These are phyloP conservation scores for Capronia epimyces DNA, from an alignment of 2,329 filamentous ascomycete species.

Conservation along the genomic window DNA sequence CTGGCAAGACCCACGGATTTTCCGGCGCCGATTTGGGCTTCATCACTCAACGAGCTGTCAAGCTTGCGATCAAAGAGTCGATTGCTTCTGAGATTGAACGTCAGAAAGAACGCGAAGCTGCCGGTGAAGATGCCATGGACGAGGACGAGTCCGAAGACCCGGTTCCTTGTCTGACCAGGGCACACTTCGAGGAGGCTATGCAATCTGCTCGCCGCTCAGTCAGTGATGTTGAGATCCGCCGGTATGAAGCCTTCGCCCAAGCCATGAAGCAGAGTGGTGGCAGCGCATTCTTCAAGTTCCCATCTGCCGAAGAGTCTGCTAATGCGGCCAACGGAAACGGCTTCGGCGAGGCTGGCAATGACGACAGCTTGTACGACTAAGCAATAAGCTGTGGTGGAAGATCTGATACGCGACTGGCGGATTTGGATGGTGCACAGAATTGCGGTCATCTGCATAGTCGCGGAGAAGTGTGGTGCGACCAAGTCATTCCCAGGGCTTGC, in stretches of 20 bases:
- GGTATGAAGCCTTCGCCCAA: slow-evolving; percentile 97
- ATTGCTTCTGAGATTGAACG: slow-evolving; percentile 86
- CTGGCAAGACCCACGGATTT: slow-evolving; percentile 96
- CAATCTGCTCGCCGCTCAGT: slow-evolving; percentile 87
- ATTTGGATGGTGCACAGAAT: slow-evolving; percentile 6
- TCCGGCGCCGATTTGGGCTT: slow-evolving; percentile 99
- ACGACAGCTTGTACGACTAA: slow-evolving; percentile 96
- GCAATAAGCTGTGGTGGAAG: neutral
- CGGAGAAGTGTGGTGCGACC: neutral
- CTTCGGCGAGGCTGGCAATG: slow-evolving; percentile 83
- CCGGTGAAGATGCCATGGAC: slow-evolving; percentile 75
- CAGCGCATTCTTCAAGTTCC: slow-evolving; percentile 98
- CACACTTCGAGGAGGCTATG: slow-evolving; percentile 99
- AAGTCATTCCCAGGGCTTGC: neutral
- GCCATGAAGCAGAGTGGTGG: slow-evolving; percentile 98
- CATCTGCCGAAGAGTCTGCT: slow-evolving; percentile 52
- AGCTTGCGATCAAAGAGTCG: slow-evolving; percentile 97
- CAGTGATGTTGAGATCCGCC: slow-evolving; percentile 91
- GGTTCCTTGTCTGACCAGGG: slow-evolving; percentile 90
- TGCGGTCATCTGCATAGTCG: neutral
- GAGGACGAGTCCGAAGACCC: slow-evolving; percentile 80
- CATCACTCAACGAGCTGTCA: slow-evolving; percentile 97
- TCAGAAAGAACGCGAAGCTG: slow-evolving; percentile 78
- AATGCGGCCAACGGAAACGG: slow-evolving; percentile 46
- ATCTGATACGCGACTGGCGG: neutral